Conservation (phyloP, 176 grass and related monocot species). For the barley (Hordeum vulgare) region MorexV3_pseudomolecules_assembly NC_058519.1:231214025-231214524, state of each 20-base stretch:
- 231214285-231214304: neutral
- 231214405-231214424: neutral
- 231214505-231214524: neutral
- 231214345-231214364: neutral
- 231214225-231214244: neutral
- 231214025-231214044: neutral
- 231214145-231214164: too few relatives aligned
- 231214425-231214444: neutral
- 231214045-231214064: too few relatives aligned
- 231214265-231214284: neutral
- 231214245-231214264: neutral
- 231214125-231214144: neutral
- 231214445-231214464: neutral
- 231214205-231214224: neutral
- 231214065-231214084: too few relatives aligned
- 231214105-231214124: neutral
- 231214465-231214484: neutral
- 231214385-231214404: neutral
- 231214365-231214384: neutral
- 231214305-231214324: too few relatives aligned
- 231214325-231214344: neutral
- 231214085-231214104: too few relatives aligned
- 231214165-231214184: neutral
- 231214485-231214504: neutral
- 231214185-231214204: neutral